A percentile compares a stretch with the other conserved stretches of the same genome.
Conservation (phyloP, 129 eudicot species). For the Tanacetum coccineum region DNA sequence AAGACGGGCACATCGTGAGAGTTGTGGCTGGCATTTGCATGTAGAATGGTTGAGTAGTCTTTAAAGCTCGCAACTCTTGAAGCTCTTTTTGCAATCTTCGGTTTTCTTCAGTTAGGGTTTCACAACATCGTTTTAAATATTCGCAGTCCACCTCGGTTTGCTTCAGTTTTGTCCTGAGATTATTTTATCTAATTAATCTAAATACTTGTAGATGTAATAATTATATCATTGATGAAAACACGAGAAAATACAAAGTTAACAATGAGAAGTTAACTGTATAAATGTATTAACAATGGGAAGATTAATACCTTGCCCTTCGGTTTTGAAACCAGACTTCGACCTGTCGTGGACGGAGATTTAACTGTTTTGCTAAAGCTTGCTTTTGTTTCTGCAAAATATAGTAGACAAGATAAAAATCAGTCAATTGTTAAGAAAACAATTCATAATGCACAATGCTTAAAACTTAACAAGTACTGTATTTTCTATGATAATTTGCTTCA, state of each 20-base stretch:
- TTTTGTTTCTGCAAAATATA: constrained; percentile 68
- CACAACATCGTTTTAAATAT: constrained; percentile 90
- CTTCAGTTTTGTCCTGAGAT: constrained; percentile 80
- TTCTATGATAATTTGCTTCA: too few relatives aligned
- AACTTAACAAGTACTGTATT: too few relatives aligned
- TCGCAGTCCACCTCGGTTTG: constrained; percentile 99
- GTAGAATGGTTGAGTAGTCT: constrained; percentile 87
- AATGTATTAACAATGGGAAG: too few relatives aligned
- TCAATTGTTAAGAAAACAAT: not conserved
- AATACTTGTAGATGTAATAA: not conserved
- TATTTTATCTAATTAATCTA: not conserved
- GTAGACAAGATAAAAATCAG: not conserved
- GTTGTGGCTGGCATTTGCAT: constrained; percentile 97
- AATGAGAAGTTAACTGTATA: not conserved
- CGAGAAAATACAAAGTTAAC: too few relatives aligned
- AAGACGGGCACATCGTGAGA: constrained; percentile 95
- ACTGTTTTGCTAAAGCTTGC: constrained; percentile 80
- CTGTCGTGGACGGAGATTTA: constrained; percentile 93
- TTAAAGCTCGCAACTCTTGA: constrained; percentile 83
- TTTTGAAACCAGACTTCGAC: constrained; percentile 99
- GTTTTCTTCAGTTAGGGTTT: constrained; percentile 93
- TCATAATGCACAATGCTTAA: too few relatives aligned
- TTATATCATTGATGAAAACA: too few relatives aligned
- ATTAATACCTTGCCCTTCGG: constrained; percentile 77
- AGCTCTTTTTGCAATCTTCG: constrained; percentile 94